Base-by-base conservation (phyloP, 352 stramenopile genomes). In the Phytopythium cucurbitacearum region DNA sequence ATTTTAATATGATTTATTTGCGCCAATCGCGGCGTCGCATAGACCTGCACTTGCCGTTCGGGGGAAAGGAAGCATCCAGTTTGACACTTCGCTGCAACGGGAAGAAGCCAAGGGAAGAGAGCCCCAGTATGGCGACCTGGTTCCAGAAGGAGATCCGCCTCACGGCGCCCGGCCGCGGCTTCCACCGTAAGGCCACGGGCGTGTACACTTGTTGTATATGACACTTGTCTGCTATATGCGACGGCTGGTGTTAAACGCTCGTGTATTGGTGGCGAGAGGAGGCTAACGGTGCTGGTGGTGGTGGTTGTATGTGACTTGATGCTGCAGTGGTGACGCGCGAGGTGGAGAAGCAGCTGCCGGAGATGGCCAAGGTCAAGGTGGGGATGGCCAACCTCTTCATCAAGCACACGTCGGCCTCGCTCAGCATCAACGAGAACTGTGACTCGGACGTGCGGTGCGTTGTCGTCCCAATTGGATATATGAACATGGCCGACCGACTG, bases 371-470 rank as follows among this genome's bases (percentile, higher is more conserved):
- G 45, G 90, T 98, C 48, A 95, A 96, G 55, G 82, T 98, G 40
- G 94, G 94, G 13, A 94, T 97, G 84, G 88, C 84, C 38, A 98
- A 97, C 59, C 63, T 98, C 39, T 98, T 98, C 54, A 95, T 98
- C 57, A 95, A 98, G 65, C 94, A 98, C 70, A 98, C 94, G 34
- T 97, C 87, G n/a, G 94, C 94, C 4, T 96, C 81, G 67, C 78
- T 98, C 52, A 98, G 91, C 61, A 94, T 98, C 62, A 98, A 98
- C 69, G 94, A 98, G 63, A 98, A 98, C 74, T 96, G 91, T 39
- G 91, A 98, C 67, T 86, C 91, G 5, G 91, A 98, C 64, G 94
- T 98, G 35, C 84, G 85, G 82, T 91, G 40, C 59, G 76, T 67
- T 42, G 15, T 47, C 38, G 4, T 42, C 0, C 6, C 51, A 51